Percentiles rank a stretch among this genome's conserved stretches.
Evolutionary conservation across 2,329 filamentous ascomycete genomes (phyloP).

Genomic region (Colletotrichum sp.): DNA sequence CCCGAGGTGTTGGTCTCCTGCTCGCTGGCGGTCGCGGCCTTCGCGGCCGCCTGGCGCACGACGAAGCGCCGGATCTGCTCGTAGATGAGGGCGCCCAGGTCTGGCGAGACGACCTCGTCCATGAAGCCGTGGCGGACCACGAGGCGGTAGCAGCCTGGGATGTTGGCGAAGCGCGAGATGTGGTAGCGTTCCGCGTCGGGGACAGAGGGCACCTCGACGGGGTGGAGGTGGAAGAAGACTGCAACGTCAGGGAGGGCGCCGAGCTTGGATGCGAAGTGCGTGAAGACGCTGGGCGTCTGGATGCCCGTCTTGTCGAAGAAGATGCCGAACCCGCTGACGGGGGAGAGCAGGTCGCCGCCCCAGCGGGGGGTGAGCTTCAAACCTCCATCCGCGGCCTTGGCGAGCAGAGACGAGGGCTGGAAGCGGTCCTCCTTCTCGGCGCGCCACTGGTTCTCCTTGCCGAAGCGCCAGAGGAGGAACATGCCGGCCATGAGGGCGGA

Average conservation of each 20-base stretch:
- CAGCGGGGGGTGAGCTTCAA: conserved; percentile 40
- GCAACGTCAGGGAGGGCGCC: conserved; percentile 69
- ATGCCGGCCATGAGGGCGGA: conserved; percentile 65
- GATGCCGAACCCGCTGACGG: conserved; percentile 66
- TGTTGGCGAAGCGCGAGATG: conserved; percentile 43
- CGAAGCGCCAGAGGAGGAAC: conserved; percentile 79
- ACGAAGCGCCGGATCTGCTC: conserved; percentile 61
- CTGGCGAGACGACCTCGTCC: conserved; percentile 71
- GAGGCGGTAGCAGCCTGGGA: conserved; percentile 71
- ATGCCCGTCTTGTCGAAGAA: conserved; percentile 81
- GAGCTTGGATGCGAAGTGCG: conserved; percentile 76
- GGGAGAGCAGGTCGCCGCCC: conserved; percentile 47
- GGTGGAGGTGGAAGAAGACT: conserved; percentile 78
- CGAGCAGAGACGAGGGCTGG: conserved; percentile 46
- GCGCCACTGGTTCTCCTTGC: conserved; percentile 78
- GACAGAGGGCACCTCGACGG: conserved; percentile 64
- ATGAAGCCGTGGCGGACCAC: conserved; percentile 76
- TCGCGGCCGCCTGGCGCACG: conserved; percentile 33
- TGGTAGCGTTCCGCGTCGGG: conserved; percentile 52
- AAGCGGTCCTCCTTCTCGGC: conserved; percentile 70
- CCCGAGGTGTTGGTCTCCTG: not conserved
- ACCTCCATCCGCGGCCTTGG: conserved; percentile 25
- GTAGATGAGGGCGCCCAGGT: conserved; percentile 65
- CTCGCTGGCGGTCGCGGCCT: conserved; percentile 16
- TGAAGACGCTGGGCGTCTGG: conserved; percentile 69